phyloP scores from a whole-genome alignment of 2,329 filamentous ascomycete species.

The Teratosphaeria pseudoeucalypti region DNA sequence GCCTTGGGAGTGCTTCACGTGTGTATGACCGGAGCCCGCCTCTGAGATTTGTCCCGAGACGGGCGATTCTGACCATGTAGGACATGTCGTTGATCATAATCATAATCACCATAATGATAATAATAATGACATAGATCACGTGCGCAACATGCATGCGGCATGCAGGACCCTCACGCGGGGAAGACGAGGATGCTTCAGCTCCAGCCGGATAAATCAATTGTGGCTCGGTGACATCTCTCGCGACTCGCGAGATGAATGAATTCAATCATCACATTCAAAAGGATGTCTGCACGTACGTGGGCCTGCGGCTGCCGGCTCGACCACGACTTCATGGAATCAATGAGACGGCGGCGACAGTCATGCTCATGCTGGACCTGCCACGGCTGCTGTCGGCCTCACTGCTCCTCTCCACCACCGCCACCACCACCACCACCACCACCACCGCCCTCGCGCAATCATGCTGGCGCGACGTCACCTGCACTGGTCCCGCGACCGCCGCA shows the following conservation, averaged over 20 bases:
- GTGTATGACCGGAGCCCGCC: neutral
- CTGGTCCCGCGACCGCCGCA: slow-evolving; percentile 37
- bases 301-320: neutral
- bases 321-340: too few species aligned
- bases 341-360: neutral
- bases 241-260: neutral
- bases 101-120: neutral
- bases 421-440: too few species aligned
- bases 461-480: slow-evolving; percentile 48
- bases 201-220: neutral
- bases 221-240: neutral
- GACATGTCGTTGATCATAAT: too few species aligned
- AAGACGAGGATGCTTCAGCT: neutral
- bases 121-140: neutral
- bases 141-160: neutral
- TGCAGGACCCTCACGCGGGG: neutral
- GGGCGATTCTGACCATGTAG: neutral
- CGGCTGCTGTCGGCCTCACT: neutral
- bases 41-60: neutral
- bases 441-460: slow-evolving; percentile 27
- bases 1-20: neutral
- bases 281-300: neutral
- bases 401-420: neutral
- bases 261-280: neutral
- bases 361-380: neutral